phyloP scores from a whole-genome alignment of 1,284 basidiomycete species.

The Meira miltonrushii region DNA sequence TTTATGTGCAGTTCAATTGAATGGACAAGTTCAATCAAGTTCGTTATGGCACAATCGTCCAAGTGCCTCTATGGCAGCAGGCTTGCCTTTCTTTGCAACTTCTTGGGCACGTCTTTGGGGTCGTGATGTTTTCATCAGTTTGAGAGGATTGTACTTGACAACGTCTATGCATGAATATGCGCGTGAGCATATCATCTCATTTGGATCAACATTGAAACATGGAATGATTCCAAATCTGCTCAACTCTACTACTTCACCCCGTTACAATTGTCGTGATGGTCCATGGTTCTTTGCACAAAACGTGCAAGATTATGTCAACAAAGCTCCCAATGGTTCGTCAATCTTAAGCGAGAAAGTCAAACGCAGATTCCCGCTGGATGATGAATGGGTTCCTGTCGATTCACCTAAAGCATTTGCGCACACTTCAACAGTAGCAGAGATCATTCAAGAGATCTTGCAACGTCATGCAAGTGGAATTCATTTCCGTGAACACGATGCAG shows the following conservation, averaged over 20 bases:
- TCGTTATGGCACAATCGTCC: constrained; percentile 41
- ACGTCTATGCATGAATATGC: constrained; percentile 39
- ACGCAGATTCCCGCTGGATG: constrained; percentile 86
- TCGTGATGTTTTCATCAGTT: constrained; percentile 45
- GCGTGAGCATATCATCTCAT: constrained; percentile 39
- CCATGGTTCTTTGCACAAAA: constrained; percentile 99
- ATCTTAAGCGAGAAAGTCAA: constrained; percentile 77
- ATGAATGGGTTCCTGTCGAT: constrained; percentile 88
- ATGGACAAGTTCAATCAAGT: constrained; percentile 42
- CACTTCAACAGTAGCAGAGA: constrained; percentile 69
- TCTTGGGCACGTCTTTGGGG: constrained; percentile 46
- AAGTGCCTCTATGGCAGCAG: constrained; percentile 47
- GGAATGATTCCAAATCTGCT: constrained; percentile 46
- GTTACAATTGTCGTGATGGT: constrained; percentile 81
- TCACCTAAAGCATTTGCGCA: constrained; percentile 63
- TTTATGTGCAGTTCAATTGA: constrained; percentile 44
- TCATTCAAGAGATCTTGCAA: constrained; percentile 93
- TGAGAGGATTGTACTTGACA: constrained; percentile 45
- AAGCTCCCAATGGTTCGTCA: constrained; percentile 75
- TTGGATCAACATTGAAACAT: constrained; percentile 43
- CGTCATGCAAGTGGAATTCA: constrained; percentile 85
- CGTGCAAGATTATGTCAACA: constrained; percentile 85
- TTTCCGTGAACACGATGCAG: constrained; percentile 94
- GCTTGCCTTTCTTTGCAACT: constrained; percentile 45
- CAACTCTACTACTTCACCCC: constrained; percentile 37